phyloP scores from a whole-genome alignment of 257 asterid species.

The Solanum virginianum region DNA sequence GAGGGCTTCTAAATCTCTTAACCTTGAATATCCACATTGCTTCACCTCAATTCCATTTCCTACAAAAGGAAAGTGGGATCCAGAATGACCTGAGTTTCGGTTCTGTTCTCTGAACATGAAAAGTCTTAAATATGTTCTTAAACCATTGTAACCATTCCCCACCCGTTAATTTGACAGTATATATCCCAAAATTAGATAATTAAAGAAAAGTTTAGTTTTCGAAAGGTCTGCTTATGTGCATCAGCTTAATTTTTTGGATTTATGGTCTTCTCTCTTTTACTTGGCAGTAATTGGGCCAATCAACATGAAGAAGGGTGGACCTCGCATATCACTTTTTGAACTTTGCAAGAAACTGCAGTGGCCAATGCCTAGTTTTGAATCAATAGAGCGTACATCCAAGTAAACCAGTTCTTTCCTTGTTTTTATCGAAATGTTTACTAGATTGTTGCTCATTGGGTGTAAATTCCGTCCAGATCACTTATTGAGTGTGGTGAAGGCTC shows the following conservation, averaged over 20 bases:
- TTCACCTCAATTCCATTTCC: background rate
- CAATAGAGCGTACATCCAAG: slow-evolving; percentile 65
- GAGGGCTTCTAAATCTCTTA: background rate
- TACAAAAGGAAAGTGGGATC: background rate
- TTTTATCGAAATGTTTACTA: background rate
- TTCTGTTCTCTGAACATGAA: background rate
- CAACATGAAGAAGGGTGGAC: slow-evolving; percentile 80
- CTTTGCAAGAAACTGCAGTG: slow-evolving; percentile 72
- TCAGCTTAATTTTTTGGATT: background rate
- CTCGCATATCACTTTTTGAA: slow-evolving; percentile 46
- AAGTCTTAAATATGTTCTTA: background rate
- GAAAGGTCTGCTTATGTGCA: background rate
- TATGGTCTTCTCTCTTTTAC: background rate
- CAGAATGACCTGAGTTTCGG: background rate
- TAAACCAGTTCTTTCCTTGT: background rate
- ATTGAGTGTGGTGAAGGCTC: slow-evolving; percentile 37
- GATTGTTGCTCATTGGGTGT: background rate
- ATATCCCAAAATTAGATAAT: background rate
- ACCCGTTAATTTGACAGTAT: background rate
- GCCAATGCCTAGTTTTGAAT: slow-evolving; percentile 69
- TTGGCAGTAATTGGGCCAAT: slow-evolving; percentile 55
- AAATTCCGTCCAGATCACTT: slow-evolving; percentile 22
- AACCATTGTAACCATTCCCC: background rate
- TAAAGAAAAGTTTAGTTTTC: background rate
- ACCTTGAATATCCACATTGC: background rate